Conservation (phyloP, 768 basidiomycete species). For the Auricularia sp. region DNA sequence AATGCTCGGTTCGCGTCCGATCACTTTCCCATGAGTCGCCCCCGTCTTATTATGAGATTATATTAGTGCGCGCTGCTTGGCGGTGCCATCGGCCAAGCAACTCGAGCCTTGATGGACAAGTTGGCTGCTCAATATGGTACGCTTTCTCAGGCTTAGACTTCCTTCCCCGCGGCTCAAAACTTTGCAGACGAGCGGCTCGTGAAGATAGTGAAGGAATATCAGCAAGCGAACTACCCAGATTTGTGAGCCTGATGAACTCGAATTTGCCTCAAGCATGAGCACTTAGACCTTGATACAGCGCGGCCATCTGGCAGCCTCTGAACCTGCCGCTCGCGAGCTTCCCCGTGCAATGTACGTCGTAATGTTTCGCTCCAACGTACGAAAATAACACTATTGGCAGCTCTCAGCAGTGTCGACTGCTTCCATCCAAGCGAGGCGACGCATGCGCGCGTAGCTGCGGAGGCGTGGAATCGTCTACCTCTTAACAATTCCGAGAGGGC, state of each 20-base stretch:
- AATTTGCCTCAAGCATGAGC: neutral
- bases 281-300: constrained; percentile 5
- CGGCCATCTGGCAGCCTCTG: constrained; percentile 10
- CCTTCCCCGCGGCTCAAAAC: no score
- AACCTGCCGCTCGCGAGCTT: constrained; percentile 7
- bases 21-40: neutral
- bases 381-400: neutral
- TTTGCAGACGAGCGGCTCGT: constrained; percentile 5
- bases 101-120: constrained; percentile 9
- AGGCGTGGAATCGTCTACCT: constrained; percentile 10
- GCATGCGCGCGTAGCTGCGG: constrained; percentile 9
- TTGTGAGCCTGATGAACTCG: constrained; percentile 5
- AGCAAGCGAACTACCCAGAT: constrained; percentile 7
- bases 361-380: neutral
- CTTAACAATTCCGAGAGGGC: constrained; percentile 4
- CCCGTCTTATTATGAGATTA: neutral
- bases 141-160: neutral
- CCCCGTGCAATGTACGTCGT: constrained; percentile 9
- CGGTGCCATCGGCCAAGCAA: constrained; percentile 6
- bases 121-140: constrained; percentile 5
- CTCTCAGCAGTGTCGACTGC: constrained; percentile 10
- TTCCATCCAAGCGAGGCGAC: constrained; percentile 10
- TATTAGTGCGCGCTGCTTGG: constrained; percentile 7
- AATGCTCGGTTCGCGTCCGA: constrained; percentile 6
- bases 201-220: constrained; percentile 9